These are phyloP conservation scores for Aspergillus oerlinghausenensis DNA, from an alignment of 2,329 filamentous ascomycete genomes.

Conservation along the genomic window DNA sequence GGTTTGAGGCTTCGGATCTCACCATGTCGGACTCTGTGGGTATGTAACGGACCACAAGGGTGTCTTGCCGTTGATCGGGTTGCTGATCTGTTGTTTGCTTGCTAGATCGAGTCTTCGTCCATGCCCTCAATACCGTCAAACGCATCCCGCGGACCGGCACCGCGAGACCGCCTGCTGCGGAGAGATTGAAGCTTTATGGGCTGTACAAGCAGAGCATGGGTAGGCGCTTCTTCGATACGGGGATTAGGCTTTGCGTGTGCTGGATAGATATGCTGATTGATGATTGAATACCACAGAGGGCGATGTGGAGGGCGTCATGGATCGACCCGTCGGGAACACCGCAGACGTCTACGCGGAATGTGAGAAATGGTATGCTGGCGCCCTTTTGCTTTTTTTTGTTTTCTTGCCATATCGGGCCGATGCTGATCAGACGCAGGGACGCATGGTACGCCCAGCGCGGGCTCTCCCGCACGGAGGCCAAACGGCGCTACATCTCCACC, in stretches of 20 bases:
- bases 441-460: constrained; percentile 89
- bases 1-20: constrained; percentile 15
- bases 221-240: constrained; percentile 24
- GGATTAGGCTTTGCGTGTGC: background rate
- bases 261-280: background rate
- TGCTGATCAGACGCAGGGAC: constrained; percentile 54
- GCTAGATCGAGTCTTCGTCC: constrained; percentile 93
- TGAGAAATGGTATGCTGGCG: constrained; percentile 59
- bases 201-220: constrained; percentile 98
- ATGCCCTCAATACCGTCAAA: constrained; percentile 97
- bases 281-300: constrained; percentile 56
- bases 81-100: background rate
- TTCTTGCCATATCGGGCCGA: background rate
- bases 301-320: constrained; percentile 90
- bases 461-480: constrained; percentile 82
- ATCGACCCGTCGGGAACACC: constrained; percentile 60
- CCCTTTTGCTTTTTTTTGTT: background rate
- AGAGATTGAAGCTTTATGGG: constrained; percentile 89
- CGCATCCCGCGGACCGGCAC: constrained; percentile 93
- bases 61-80: background rate
- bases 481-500: constrained; percentile 87
- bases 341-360: constrained; percentile 51
- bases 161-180: constrained; percentile 75
- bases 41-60: constrained; percentile 20
- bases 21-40: constrained; percentile 46